phyloP scores from a whole-genome alignment of 768 basidiomycete genomes.

The Mycena haematopus region DNA sequence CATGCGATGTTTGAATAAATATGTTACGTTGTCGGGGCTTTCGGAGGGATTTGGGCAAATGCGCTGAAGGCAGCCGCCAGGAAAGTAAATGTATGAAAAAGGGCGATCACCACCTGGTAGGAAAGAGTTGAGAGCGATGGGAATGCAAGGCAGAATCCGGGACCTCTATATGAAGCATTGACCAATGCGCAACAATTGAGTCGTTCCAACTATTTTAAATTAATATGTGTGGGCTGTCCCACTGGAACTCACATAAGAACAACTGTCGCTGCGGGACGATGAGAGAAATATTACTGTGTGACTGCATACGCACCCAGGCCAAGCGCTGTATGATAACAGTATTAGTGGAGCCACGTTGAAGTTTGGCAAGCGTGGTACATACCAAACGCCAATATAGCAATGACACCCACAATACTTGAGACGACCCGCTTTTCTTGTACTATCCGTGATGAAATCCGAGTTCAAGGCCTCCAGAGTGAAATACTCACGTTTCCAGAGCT shows the following conservation, averaged over 20 bases:
- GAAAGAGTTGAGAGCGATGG: not conserved
- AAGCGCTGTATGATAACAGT: not conserved
- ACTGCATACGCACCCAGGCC: no score
- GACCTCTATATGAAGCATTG: not conserved
- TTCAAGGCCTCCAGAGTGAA: not conserved
- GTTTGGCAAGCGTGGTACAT: no score
- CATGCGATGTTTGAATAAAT: not conserved
- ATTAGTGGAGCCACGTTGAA: not conserved
- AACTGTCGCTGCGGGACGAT: not conserved
- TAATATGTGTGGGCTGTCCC: not conserved
- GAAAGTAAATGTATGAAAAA: not conserved
- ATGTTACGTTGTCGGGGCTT: not conserved
- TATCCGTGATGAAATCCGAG: no score
- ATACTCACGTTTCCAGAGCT: not conserved
- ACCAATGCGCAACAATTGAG: not conserved
- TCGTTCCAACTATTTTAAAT: not conserved
- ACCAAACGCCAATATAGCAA: no score
- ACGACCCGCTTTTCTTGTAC: no score
- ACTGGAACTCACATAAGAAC: not conserved
- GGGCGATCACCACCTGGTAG: not conserved
- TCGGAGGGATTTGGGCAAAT: not conserved
- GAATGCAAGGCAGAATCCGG: not conserved
- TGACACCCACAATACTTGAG: no score
- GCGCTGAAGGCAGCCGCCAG: no score
- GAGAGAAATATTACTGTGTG: not conserved